Conservation (phyloP, 805 yeast species). For the Tetrapisispora namnaoensis region DNA sequence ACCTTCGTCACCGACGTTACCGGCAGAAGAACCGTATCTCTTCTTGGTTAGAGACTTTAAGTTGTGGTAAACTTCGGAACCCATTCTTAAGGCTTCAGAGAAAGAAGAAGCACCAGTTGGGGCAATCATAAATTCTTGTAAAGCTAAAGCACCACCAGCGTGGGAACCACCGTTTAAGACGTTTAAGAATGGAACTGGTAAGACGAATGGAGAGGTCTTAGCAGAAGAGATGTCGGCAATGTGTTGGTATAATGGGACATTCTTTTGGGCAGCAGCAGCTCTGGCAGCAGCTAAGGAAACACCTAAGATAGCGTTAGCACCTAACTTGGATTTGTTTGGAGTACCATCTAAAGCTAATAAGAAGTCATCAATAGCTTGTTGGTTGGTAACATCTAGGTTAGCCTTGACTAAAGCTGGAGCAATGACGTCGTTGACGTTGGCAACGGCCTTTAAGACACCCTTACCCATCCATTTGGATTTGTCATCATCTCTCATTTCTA, state of each 20-base stretch:
- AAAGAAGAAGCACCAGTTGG: constrained; percentile 86
- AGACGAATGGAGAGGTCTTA: constrained; percentile 71
- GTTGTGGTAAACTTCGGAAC: constrained; percentile 96
- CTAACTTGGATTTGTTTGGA: constrained; percentile 91
- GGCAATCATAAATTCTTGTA: constrained; percentile 99
- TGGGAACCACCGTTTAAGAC: constrained; percentile 99
- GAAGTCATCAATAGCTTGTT: constrained; percentile 79
- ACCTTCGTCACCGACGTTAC: constrained; percentile 99
- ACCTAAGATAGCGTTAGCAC: constrained; percentile 98
- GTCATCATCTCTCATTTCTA: constrained; percentile 97
- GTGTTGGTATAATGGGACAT: constrained; percentile 88
- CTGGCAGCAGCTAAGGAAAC: constrained; percentile 94
- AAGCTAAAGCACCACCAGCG: constrained; percentile 98
- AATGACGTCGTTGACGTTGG: constrained; percentile 88
- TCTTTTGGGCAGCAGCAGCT: constrained; percentile 96
- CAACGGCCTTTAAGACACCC: constrained; percentile 96
- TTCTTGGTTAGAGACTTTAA: constrained; percentile 88
- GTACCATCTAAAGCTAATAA: constrained; percentile 87
- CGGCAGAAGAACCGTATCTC: constrained; percentile 96
- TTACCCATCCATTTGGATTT: constrained; percentile 96
- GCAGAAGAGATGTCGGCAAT: constrained; percentile 68
- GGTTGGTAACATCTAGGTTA: constrained; percentile 76
- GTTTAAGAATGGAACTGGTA: constrained; percentile 99
- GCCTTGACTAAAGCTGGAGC: constrained; percentile 88
- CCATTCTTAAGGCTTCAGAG: constrained; percentile 93